These are phyloP conservation scores for Dryas integrifolia DNA, from an alignment of 331 rosid genomes.

Conservation along the genomic window DNA sequence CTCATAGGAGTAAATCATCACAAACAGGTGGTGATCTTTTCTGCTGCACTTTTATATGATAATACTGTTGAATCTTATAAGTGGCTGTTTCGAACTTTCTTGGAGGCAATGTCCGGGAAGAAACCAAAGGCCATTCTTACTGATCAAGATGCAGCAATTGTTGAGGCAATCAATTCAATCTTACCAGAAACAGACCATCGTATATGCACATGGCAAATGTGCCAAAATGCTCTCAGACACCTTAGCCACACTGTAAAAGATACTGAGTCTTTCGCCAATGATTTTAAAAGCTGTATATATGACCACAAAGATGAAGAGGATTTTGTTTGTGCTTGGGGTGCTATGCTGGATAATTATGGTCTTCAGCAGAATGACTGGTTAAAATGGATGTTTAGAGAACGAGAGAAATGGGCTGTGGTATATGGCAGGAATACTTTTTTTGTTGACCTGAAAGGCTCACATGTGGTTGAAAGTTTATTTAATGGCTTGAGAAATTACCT, in stretches of 20 bases:
- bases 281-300: conserved; percentile 52
- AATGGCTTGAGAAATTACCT: conserved; percentile 36
- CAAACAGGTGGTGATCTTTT: conserved; percentile 52
- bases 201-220: conserved; percentile 58
- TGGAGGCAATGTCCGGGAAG: conserved; percentile 50
- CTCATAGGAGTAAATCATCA: conserved; percentile 63
- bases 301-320: conserved; percentile 49
- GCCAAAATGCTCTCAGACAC: conserved; percentile 52
- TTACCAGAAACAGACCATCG: conserved; percentile 46
- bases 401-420: conserved; percentile 58
- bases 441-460: conserved; percentile 45
- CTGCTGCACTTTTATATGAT: conserved; percentile 54
- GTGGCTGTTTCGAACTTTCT: conserved; percentile 52
- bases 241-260: conserved; percentile 44
- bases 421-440: conserved; percentile 50
- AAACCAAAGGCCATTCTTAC: conserved; percentile 57
- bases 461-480: conserved; percentile 55
- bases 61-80: conserved; percentile 50
- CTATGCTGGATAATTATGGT: conserved; percentile 47
- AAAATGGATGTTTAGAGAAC: conserved; percentile 65
- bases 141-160: conserved; percentile 54
- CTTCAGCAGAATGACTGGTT: conserved; percentile 65
- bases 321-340: conserved; percentile 50
- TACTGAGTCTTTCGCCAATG: conserved; percentile 45
- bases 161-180: conserved; percentile 51